A percentile compares a stretch with the other conserved stretches of the same genome.
phyloP scores from a whole-genome alignment of 257 asterid species.

The Penstemon eatonii region DNA sequence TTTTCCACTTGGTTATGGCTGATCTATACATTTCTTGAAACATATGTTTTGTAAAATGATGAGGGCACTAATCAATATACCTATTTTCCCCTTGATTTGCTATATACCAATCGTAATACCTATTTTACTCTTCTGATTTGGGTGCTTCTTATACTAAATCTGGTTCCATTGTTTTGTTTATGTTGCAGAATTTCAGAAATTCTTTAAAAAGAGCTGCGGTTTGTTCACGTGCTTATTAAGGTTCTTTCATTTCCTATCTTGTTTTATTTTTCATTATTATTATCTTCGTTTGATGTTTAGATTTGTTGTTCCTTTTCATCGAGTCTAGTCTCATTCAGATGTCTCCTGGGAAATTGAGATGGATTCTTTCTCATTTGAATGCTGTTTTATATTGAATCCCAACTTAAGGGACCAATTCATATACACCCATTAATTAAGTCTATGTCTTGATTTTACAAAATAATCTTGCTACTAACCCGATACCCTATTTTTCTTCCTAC shows the following conservation, averaged over 20 bases:
- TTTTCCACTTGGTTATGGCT: constrained; percentile 35
- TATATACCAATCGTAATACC: constrained; percentile 14
- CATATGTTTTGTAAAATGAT: constrained; percentile 16
- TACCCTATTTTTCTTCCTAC: neutral
- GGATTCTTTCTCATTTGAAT: neutral
- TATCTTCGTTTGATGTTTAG: neutral
- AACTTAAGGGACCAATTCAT: neutral
- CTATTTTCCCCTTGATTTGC: constrained; percentile 25
- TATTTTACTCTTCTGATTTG: constrained; percentile 1
- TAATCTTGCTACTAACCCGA: neutral
- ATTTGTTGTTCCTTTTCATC: too few relatives aligned
- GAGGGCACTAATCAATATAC: constrained; percentile 35
- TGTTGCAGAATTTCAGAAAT: neutral
- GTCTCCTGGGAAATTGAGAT: neutral
- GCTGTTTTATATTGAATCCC: constrained; percentile 1
- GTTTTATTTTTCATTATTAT: neutral
- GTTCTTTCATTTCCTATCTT: too few relatives aligned
- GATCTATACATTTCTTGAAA: constrained; percentile 40
- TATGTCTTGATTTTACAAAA: neutral
- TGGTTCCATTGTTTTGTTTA: constrained; percentile 7
- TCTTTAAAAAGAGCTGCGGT: neutral
- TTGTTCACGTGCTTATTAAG: neutral
- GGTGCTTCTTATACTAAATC: constrained; percentile 15
- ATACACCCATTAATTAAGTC: neutral
- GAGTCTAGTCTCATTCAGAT: neutral